Evolutionary conservation across 768 basidiomycete genomes (phyloP), one percentile per base, ranked within the genome.

Genomic region (Serendipita sp.): DNA sequence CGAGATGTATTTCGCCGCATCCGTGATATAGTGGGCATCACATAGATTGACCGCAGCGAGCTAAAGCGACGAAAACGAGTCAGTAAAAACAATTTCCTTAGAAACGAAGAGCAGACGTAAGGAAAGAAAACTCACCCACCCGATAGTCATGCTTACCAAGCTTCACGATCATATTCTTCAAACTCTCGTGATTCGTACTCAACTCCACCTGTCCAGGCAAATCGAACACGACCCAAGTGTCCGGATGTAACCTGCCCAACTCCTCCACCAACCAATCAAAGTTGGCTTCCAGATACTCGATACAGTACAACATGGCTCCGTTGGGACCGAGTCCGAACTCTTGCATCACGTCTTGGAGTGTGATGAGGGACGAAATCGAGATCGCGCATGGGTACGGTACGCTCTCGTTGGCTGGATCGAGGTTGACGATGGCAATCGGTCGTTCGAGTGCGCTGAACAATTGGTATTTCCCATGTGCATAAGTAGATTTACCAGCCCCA

Each of bases 151-250:
- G 72, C 75, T 91, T 94, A 45, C 77, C 77, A 65, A 94, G 74
- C 70, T 76, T 82, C 44, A 80, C 78, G 3, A 95, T 78, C 66
- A 98, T 87, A 62, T 77, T 79, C 76, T 88, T 92, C 69, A 97
- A 71, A 69, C 91, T 91, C 5, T 86, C 84, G 72, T 98, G 95
- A 72, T 95, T 96, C 62, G 96, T 99, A 73, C 89, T 92, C 58
- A 99, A 76, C 73, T 99, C 96, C 62, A 98, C 96, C 76, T 99
- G 96, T 0, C 96, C 96, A 0, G 96, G 93, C 3, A 96, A 81
- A 73, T 99, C 96, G 72, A 99, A 96, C 40, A 99, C 77, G 44
- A 97, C 81, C 73, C 95, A 97, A 27, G 84, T 83, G 67, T 90
- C 88, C 29, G 77, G 75, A 16, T 83, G 86, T 23, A 87, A 76